Conservation (phyloP, 345 rosid species). For the Luvunga scandens region DNA sequence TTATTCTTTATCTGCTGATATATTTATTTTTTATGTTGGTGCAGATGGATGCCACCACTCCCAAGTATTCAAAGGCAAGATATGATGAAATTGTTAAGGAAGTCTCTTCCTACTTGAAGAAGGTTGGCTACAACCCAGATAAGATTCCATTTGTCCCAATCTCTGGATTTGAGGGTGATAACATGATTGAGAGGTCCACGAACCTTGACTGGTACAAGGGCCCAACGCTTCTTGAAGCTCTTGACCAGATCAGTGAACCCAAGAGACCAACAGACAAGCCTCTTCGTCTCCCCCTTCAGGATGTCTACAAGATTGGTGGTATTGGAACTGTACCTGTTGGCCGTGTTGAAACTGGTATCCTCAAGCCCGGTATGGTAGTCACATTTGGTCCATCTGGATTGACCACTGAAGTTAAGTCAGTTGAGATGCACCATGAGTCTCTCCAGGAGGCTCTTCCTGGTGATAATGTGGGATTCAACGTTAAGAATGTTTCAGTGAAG, state of each 20-base stretch:
- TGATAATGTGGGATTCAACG: slow-evolving; percentile 81
- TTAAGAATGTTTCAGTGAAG: slow-evolving; percentile 83
- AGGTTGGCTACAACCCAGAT: slow-evolving; percentile 74
- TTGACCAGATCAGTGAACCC: slow-evolving; percentile 64
- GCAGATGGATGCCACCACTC: slow-evolving; percentile 88
- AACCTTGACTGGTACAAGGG: slow-evolving; percentile 86
- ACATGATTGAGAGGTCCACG: slow-evolving; percentile 81
- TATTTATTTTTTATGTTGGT: background rate
- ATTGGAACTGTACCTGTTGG: slow-evolving; percentile 86
- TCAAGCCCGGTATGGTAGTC: slow-evolving; percentile 82
- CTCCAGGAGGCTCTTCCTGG: slow-evolving; percentile 77
- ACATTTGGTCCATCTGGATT: slow-evolving; percentile 74
- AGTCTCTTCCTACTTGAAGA: slow-evolving; percentile 75
- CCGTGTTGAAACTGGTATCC: slow-evolving; percentile 67
- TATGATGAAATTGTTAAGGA: slow-evolving; percentile 77
- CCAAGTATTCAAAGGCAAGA: slow-evolving; percentile 74
- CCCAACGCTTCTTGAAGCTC: slow-evolving; percentile 68
- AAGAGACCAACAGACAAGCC: slow-evolving; percentile 94
- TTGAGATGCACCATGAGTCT: slow-evolving; percentile 93
- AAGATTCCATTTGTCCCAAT: slow-evolving; percentile 80
- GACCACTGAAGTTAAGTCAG: slow-evolving; percentile 86
- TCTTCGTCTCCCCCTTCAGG: slow-evolving; percentile 86
- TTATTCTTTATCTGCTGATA: background rate
- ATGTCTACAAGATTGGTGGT: slow-evolving; percentile 88
- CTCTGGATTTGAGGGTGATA: slow-evolving; percentile 83